phyloP scores from a whole-genome alignment of 768 basidiomycete genomes.

The Candolleomyces efflorescens region DNA sequence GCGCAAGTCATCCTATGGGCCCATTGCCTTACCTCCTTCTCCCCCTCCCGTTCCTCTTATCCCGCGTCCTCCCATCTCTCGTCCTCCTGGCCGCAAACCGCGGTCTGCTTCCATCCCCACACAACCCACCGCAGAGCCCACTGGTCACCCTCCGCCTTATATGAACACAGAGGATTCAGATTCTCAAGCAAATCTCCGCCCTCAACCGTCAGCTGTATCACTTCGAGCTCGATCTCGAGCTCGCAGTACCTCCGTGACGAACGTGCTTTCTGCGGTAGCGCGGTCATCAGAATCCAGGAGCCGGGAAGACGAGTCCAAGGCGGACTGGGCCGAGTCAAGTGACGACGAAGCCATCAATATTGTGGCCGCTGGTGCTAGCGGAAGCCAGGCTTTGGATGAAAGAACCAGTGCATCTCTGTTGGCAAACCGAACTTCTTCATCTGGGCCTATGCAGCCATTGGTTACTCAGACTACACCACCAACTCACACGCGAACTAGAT shows the following conservation, averaged over 20 bases:
- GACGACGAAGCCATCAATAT: constrained; percentile 87
- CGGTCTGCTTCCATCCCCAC: constrained; percentile 25
- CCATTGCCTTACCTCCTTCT: constrained; percentile 26
- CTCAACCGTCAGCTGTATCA: constrained; percentile 37
- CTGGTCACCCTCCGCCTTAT: constrained; percentile 71
- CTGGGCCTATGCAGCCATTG: constrained; percentile 19
- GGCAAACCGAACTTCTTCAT: constrained; percentile 22
- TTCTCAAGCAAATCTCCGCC: constrained; percentile 32
- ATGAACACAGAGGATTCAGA: constrained; percentile 26
- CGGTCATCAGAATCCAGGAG: constrained; percentile 24
- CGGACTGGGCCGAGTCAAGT: constrained; percentile 74
- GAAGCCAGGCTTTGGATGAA: constrained; percentile 79
- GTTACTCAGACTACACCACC: constrained; percentile 22
- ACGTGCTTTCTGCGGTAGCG: constrained; percentile 51
- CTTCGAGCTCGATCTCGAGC: constrained; percentile 45
- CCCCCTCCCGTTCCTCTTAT: constrained; percentile 34
- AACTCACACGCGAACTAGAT: constrained; percentile 23
- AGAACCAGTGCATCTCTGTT: constrained; percentile 62
- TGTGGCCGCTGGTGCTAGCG: constrained; percentile 76
- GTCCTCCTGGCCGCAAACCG: constrained; percentile 28
- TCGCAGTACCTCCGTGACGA: constrained; percentile 52
- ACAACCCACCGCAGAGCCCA: constrained; percentile 25
- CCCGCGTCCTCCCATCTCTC: constrained; percentile 39
- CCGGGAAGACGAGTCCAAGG: constrained; percentile 2
- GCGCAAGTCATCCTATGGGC: constrained; percentile 37